These are phyloP conservation scores for Beauveria medogensis DNA, from an alignment of 2,329 filamentous ascomycete genomes.

Conservation along the genomic window DNA sequence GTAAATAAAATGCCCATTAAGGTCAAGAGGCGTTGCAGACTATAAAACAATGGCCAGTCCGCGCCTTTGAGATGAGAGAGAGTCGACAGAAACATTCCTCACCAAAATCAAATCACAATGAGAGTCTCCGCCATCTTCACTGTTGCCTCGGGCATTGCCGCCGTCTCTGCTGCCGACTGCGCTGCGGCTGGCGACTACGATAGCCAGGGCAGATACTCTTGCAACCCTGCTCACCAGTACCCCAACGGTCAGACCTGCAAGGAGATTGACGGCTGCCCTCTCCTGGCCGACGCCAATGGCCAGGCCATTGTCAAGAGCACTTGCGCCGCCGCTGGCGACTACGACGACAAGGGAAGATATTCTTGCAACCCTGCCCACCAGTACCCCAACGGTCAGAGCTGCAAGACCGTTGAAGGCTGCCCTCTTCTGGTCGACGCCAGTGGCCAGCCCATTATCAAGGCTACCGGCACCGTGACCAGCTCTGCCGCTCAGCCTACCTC, in stretches of 20 bases:
- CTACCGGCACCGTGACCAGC: too few species aligned
- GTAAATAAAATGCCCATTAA: too few species aligned
- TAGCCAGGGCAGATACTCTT: slow-evolving; percentile 15
- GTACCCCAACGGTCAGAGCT: slow-evolving; percentile 16
- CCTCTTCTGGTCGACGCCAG: slow-evolving; percentile 3
- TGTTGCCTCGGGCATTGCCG: not conserved
- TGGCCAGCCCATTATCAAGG: not conserved
- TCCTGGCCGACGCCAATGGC: not conserved
- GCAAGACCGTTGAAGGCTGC: slow-evolving; percentile 14
- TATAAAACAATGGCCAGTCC: not conserved
- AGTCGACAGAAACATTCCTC: not conserved
- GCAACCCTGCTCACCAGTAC: slow-evolving; percentile 17
- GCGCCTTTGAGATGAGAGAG: too few species aligned
- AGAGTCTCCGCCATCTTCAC: not conserved
- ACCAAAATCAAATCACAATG: not conserved
- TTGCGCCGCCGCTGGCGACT: slow-evolving; percentile 10
- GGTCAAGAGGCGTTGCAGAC: not conserved
- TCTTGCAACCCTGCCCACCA: slow-evolving; percentile 17
- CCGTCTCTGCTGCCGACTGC: slow-evolving; percentile 8
- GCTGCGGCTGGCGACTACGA: slow-evolving; percentile 11
- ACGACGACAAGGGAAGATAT: slow-evolving; percentile 14
- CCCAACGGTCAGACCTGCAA: slow-evolving; percentile 15
- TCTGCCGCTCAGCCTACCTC: too few species aligned
- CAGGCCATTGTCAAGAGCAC: not conserved
- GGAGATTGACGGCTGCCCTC: not conserved